Evolutionary conservation across 805 yeast species (phyloP).

Genomic region (Wickerhamomyces sydowiorum): DNA sequence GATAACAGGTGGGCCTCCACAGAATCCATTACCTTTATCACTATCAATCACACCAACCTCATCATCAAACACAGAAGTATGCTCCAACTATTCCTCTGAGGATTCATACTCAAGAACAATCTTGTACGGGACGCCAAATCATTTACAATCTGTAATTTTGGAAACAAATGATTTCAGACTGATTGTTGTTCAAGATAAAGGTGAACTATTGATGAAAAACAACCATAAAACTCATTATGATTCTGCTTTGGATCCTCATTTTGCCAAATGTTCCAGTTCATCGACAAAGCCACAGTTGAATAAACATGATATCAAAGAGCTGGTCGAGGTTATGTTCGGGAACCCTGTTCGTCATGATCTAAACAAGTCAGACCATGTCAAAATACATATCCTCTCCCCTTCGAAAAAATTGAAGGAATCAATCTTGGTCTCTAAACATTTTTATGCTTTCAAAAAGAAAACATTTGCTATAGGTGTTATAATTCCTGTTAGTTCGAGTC

Average conservation of each 20-base stretch:
- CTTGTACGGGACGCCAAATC: constrained; percentile 19
- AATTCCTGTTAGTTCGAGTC: constrained; percentile 17
- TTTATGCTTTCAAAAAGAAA: constrained; percentile 20
- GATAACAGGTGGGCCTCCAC: background rate
- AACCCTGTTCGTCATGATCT: constrained; percentile 28
- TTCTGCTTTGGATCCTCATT: constrained; percentile 19
- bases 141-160: constrained; percentile 3
- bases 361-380: constrained; percentile 16
- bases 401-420: constrained; percentile 23
- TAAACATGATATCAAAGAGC: constrained; percentile 12
- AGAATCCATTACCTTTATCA: no score
- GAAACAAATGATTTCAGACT: constrained; percentile 24
- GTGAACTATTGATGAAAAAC: constrained; percentile 28
- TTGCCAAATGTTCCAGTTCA: constrained; percentile 9
- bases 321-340: constrained; percentile 34
- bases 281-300: constrained; percentile 1
- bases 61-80: no score
- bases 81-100: constrained; percentile 11
- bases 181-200: constrained; percentile 31
- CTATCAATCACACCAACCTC: no score
- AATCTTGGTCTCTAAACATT: constrained; percentile 28
- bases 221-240: constrained; percentile 29
- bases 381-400: constrained; percentile 23
- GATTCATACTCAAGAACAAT: constrained; percentile 21
- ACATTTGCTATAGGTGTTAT: constrained; percentile 31